Evolutionary conservation across 106 monocot genomes (phyloP).

Genomic region (Chionographis japonica): DNA sequence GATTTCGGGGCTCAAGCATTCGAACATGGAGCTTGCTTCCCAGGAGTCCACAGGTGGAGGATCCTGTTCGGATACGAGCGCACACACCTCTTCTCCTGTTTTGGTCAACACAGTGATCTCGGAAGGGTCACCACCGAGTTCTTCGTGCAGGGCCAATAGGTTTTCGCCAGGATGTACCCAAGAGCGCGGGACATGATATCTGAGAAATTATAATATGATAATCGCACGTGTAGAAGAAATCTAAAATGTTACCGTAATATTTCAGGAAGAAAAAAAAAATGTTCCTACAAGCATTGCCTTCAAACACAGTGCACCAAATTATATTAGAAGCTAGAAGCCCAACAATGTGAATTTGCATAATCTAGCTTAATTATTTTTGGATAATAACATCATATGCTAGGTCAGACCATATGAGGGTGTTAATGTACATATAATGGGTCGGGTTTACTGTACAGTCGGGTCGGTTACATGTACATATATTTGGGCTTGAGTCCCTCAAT

Average conservation of each 20-base stretch:
- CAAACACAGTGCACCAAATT: too few species aligned
- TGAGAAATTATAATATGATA: conserved; percentile 1
- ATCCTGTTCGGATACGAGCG: conserved; percentile 21
- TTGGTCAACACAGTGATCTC: conserved; percentile 24
- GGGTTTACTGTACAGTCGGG: too few species aligned
- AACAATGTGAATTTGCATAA: too few species aligned
- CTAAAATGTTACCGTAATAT: neutral
- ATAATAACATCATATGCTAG: too few species aligned
- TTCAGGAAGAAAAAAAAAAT: too few species aligned
- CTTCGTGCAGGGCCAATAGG: conserved; percentile 27
- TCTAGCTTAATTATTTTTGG: too few species aligned
- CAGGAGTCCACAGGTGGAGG: conserved; percentile 14
- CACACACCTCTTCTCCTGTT: conserved; percentile 26
- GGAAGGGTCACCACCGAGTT: conserved; percentile 30
- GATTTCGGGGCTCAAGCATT: conserved; percentile 7
- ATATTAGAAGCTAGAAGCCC: too few species aligned
- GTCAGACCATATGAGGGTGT: too few species aligned
- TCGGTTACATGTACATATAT: too few species aligned
- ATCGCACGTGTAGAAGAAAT: neutral
- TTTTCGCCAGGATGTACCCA: conserved; percentile 28
- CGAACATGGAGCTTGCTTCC: conserved; percentile 6
- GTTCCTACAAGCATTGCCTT: too few species aligned
- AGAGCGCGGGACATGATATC: conserved; percentile 29
- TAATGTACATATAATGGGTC: too few species aligned
- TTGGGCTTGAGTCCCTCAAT: too few species aligned